These are phyloP conservation scores for Coprinopsis cinerea DNA, from an alignment of 768 basidiomycete species.

Conservation along the genomic window DNA sequence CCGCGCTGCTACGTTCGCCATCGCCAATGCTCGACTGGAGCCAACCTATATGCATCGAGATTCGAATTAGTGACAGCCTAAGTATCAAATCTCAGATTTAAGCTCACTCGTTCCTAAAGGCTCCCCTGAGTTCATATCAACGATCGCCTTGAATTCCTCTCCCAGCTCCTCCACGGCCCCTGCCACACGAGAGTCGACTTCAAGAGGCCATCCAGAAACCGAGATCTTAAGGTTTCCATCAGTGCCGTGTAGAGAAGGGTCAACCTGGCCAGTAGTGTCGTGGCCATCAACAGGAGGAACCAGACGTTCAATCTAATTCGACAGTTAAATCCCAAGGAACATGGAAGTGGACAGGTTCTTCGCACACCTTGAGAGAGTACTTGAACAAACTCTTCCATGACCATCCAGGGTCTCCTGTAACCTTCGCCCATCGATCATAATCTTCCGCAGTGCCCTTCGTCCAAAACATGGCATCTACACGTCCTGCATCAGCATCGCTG, in stretches of 20 bases:
- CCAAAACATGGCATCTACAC: conserved; percentile 18
- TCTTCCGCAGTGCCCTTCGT: conserved; percentile 21
- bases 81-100: conserved; percentile 10
- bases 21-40: conserved; percentile 18
- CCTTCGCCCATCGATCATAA: conserved; percentile 24
- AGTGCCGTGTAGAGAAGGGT: conserved; percentile 18
- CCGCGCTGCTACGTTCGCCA: conserved; percentile 20
- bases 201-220: conserved; percentile 13
- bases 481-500: background rate
- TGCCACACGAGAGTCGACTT: conserved; percentile 18
- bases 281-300: conserved; percentile 16
- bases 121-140: conserved; percentile 13
- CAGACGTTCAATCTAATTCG: conserved; percentile 21
- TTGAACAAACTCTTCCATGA: conserved; percentile 26
- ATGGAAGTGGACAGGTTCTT: background rate
- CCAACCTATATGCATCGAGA: conserved; percentile 14
- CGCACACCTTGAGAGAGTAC: conserved; percentile 26
- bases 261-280: conserved; percentile 16
- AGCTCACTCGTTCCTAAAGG: conserved; percentile 12
- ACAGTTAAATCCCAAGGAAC: conserved; percentile 26
- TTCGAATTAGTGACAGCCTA: conserved; percentile 1
- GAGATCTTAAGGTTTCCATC: conserved; percentile 14
- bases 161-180: conserved; percentile 14
- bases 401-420: conserved; percentile 27
- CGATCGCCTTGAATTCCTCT: conserved; percentile 9